Conservation (phyloP, 108 stramenopile genomes). For the Cylindrotheca fusiformis region DNA sequence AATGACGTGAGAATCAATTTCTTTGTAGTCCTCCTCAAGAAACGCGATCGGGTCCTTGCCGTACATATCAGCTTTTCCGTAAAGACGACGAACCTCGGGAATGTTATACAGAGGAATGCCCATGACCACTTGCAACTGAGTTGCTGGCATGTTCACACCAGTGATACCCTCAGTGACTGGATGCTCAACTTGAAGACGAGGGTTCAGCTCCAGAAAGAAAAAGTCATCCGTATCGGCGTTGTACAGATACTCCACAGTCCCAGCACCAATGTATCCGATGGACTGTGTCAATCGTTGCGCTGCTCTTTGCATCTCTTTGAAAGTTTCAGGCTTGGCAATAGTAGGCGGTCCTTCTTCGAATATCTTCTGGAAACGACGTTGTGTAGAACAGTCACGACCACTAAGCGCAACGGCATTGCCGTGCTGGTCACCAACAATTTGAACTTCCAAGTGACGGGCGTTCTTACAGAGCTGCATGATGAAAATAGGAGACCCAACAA, state of each 20-base stretch:
- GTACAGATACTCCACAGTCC: constrained; percentile 98
- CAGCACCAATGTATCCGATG: constrained; percentile 97
- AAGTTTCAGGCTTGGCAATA: constrained; percentile 82
- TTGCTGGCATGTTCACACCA: constrained; percentile 88
- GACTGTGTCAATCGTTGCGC: constrained; percentile 93
- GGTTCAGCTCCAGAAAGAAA: constrained; percentile 98
- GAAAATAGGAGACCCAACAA: constrained; percentile 95
- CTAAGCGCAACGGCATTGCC: constrained; percentile 96
- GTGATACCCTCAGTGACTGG: constrained; percentile 94
- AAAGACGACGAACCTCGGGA: constrained; percentile 86
- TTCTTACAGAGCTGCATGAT: constrained; percentile 98
- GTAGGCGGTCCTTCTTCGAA: constrained; percentile 96
- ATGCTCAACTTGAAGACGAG: constrained; percentile 98
- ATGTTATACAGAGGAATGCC: constrained; percentile 95
- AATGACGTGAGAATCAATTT: constrained; percentile 88
- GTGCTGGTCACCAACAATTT: constrained; percentile 97
- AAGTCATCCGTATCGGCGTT: constrained; percentile 92
- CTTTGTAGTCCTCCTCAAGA: constrained; percentile 83
- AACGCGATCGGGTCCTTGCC: constrained; percentile 89
- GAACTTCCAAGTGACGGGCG: constrained; percentile 97
- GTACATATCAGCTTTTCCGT: constrained; percentile 76
- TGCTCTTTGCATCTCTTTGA: constrained; percentile 92
- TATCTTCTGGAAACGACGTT: constrained; percentile 99
- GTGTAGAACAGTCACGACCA: constrained; percentile 97
- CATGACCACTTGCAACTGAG: constrained; percentile 97